Percentiles rank a stretch among this genome's conserved stretches.
These are phyloP conservation scores for Aspergillus ochraceoroseus DNA, from an alignment of 2,329 filamentous ascomycete genomes.

Conservation along the genomic window DNA sequence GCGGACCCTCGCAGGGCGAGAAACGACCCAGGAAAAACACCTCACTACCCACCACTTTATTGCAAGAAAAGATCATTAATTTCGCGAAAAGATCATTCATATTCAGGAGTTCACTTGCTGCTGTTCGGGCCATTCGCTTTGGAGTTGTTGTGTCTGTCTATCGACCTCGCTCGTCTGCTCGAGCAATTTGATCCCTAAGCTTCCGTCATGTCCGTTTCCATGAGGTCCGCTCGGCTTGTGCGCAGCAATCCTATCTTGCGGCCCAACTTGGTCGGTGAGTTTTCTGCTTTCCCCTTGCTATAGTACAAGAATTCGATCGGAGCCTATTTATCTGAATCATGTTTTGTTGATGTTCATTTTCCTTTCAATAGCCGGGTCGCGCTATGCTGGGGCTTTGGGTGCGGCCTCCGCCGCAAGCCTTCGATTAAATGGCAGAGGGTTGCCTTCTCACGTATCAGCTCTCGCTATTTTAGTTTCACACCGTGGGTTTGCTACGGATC, in stretches of 20 bases:
- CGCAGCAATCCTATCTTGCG: conserved; percentile 34
- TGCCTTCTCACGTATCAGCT: conserved; percentile 52
- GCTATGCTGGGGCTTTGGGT: conserved; percentile 30
- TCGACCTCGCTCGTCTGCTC: conserved; percentile 21
- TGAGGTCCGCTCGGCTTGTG: conserved; percentile 39
- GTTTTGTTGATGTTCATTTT: neutral
- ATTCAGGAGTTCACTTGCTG: neutral
- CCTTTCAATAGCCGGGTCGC: conserved; percentile 29
- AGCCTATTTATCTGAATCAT: too few species aligned
- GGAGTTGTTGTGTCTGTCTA: conserved; percentile 16
- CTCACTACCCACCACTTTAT: conserved; percentile 11
- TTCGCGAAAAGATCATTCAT: too few species aligned
- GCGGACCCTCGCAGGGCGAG: conserved; percentile 13
- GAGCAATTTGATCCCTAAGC: conserved; percentile 26
- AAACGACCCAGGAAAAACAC: conserved; percentile 11
- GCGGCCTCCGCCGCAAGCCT: conserved; percentile 32
- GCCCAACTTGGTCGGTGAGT: conserved; percentile 30
- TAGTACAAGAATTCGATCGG: too few species aligned
- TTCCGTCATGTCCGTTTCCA: conserved; percentile 37
- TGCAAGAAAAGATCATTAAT: conserved; percentile 6
- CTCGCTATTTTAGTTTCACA: conserved; percentile 55
- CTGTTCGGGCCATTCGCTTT: neutral
- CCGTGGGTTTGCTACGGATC: conserved; percentile 54
- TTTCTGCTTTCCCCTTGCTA: neutral
- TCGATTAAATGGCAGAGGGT: conserved; percentile 31